These are phyloP conservation scores for Ramalina intermedia DNA, from an alignment of 495 filamentous ascomycete species.

Conservation along the genomic window DNA sequence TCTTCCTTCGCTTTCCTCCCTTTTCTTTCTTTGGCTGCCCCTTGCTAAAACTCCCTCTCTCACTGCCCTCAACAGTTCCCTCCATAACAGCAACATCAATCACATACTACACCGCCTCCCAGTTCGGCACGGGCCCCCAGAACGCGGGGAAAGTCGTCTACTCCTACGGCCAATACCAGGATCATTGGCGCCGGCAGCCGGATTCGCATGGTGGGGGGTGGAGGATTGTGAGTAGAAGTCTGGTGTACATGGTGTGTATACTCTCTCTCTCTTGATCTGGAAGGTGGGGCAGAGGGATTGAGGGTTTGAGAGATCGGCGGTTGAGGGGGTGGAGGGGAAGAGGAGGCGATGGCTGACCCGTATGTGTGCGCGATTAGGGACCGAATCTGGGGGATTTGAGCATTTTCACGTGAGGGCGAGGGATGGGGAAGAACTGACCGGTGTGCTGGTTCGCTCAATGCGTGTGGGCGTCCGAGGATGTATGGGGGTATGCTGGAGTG, in stretches of 20 bases:
- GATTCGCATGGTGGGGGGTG: neutral
- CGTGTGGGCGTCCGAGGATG: neutral
- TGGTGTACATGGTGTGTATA: slow-evolving; percentile 24
- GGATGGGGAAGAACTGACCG: neutral
- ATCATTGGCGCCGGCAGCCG: slow-evolving; percentile 14
- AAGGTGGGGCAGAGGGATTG: no score
- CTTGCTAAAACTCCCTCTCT: no score
- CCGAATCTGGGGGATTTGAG: slow-evolving; percentile 5
- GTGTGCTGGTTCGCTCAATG: neutral
- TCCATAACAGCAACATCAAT: neutral
- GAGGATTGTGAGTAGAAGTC: slow-evolving; percentile 10
- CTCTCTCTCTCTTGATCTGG: neutral
- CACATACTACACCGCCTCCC: slow-evolving; percentile 20
- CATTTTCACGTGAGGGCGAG: neutral
- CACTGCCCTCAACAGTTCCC: no score
- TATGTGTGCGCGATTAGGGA: neutral
- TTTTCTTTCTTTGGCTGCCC: no score
- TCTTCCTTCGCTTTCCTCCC: no score
- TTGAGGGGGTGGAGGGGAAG: neutral
- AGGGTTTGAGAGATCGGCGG: neutral
- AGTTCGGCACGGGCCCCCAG: slow-evolving; percentile 16
- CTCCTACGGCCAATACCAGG: slow-evolving; percentile 21
- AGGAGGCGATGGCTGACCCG: neutral
- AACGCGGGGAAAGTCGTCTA: slow-evolving; percentile 14
- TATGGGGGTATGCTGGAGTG: neutral